Conservation (phyloP, 2,329 filamentous ascomycete species). For the Cyclaneusma minus region DNA sequence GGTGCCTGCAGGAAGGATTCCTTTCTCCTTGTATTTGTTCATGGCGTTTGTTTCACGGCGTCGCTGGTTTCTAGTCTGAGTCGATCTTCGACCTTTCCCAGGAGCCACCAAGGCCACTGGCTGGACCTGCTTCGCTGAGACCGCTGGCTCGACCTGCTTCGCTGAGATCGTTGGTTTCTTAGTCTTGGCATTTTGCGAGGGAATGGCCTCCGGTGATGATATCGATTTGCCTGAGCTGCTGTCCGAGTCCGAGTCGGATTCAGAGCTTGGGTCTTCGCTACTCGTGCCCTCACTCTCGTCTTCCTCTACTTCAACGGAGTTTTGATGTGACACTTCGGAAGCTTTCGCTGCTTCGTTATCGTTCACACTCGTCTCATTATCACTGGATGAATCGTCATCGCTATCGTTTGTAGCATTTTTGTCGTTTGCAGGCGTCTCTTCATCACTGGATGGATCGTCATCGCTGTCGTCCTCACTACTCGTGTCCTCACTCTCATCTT, state of each 20-base stretch:
- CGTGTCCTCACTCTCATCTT: constrained; percentile 3
- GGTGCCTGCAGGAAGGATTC: constrained; percentile 32
- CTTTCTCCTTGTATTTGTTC: constrained; percentile 33
- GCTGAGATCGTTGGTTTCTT: too few species aligned
- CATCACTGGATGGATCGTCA: too few species aligned
- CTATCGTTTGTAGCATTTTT: constrained; percentile 10
- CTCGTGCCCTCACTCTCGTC: constrained; percentile 11
- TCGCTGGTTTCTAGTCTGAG: constrained; percentile 38
- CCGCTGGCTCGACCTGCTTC: too few species aligned
- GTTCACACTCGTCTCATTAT: constrained; percentile 9
- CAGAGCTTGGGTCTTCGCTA: constrained; percentile 16
- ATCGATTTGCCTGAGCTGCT: too few species aligned
- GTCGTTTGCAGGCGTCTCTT: constrained; percentile 2
- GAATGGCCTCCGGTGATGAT: too few species aligned
- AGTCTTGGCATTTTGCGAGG: too few species aligned
- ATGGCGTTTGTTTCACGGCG: constrained; percentile 32
- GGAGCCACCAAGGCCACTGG: constrained; percentile 21
- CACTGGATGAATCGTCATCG: constrained; percentile 9
- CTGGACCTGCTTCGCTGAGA: too few species aligned
- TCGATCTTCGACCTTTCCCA: constrained; percentile 30
- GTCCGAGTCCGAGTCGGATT: constrained; percentile 19
- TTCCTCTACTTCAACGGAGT: too few species aligned
- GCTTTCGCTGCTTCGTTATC: constrained; percentile 15
- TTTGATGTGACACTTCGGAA: not conserved
- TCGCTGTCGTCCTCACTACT: constrained; percentile 3